phyloP scores from a whole-genome alignment of 2,329 filamentous ascomycete species.

The Aspergillus intermedius region DNA sequence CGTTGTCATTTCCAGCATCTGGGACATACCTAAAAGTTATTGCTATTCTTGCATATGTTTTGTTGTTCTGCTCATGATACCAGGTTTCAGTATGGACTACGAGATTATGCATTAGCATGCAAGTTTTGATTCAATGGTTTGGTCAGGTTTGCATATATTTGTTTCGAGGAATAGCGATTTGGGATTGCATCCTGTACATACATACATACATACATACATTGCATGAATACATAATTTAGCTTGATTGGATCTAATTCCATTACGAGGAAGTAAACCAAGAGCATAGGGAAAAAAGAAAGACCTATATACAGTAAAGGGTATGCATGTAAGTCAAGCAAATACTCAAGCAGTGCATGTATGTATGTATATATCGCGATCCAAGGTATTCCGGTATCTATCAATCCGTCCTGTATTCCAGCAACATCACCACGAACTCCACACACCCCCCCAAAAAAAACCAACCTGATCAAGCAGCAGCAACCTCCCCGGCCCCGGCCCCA shows the following conservation, averaged over 20 bases:
- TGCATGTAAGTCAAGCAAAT: no score
- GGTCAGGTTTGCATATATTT: background rate
- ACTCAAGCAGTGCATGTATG: no score
- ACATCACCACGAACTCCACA: background rate
- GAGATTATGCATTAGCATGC: background rate
- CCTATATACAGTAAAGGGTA: no score
- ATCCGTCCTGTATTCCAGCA: background rate
- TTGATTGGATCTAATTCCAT: no score
- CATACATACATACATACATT: background rate
- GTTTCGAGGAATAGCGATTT: background rate
- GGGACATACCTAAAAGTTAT: background rate
- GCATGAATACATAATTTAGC: no score
- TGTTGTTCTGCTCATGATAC: background rate
- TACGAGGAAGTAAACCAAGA: no score
- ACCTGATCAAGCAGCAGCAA: conserved; percentile 23
- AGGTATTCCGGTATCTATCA: no score
- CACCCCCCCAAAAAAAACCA: background rate
- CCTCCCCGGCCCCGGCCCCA: conserved; percentile 33
- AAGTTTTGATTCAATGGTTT: background rate
- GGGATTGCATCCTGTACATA: background rate
- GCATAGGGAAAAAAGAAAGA: no score
- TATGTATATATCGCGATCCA: no score
- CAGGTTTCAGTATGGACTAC: background rate
- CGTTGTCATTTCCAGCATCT: background rate
- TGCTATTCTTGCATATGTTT: background rate